Base-by-base conservation (phyloP, 208 protist genomes). In the Acanthamoeba pearcei region DNA sequence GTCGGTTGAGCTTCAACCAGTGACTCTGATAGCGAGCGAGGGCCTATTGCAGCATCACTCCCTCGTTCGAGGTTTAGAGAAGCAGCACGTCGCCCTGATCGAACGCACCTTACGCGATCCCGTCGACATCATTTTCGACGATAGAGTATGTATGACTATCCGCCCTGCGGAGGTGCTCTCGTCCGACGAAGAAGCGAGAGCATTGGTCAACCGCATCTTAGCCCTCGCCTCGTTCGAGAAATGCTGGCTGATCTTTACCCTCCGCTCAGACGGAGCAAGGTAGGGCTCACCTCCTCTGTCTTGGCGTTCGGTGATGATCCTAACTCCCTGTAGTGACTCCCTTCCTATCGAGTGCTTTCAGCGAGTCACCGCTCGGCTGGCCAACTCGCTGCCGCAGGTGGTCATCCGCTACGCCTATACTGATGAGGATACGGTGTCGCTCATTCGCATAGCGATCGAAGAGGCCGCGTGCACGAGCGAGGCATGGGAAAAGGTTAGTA, bases 41-140 rank as follows among this genome's bases (percentile, higher is more conserved):
- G 15, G 6, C 3, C 27, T 88, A 1, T 29, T 88, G 49, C 49
- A 64, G 13, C 17, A 64, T 38, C 80, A 88, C 35, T 55, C 80
- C 10, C 27, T 88, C 5, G 49, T 88, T 5, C 5, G 80, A 55
- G 3, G 49, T 22, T 24, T 88, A 3, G 80, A 62, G 80, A 64
- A 88, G 24, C 80, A 88, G 42, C 80, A 42, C n/a, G 38, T 88
- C 29, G 10, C 46, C 13, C 80, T 88, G 17, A 88, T 88, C 51
- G 80, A 88, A 64, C 80, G 80, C 6, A 88, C 49, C 0, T 27
- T 88, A 5, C 24, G 0, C 6, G 29, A 55, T 10, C 80, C 80
- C 5, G 8, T 88, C 5, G 80, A 88, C 22, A 10, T 88, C 5
- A 88, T 88, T 5, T 35, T 88, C 51, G 80, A 88, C 51, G 80